phyloP scores from a whole-genome alignment of 2,329 filamentous ascomycete species.

The Didymella segeticola region DNA sequence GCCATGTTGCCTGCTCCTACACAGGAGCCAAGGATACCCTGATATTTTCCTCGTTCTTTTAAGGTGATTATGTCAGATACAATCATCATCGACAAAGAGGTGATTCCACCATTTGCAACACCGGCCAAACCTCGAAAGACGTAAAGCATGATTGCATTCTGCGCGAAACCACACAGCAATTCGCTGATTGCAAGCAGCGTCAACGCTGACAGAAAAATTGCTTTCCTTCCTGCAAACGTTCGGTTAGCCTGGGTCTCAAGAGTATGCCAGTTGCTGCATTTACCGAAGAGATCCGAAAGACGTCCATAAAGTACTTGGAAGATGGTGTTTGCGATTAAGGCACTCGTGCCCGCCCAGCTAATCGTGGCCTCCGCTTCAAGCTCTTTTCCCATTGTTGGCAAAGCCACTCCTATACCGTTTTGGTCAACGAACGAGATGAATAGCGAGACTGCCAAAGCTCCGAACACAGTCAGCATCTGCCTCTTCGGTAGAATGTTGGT shows the following conservation, averaged over 20 bases:
- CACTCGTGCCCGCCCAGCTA: slow-evolving; percentile 62
- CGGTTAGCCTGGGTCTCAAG: not conserved
- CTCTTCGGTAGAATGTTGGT: slow-evolving; percentile 63
- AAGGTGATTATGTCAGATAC: slow-evolving; percentile 47
- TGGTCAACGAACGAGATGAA: slow-evolving; percentile 65
- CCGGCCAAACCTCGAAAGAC: slow-evolving; percentile 65
- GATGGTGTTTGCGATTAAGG: slow-evolving; percentile 64
- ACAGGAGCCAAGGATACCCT: slow-evolving; percentile 41
- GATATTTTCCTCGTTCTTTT: slow-evolving; percentile 47
- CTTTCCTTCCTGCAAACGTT: slow-evolving; percentile 10
- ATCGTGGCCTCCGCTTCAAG: slow-evolving; percentile 57
- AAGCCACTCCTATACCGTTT: slow-evolving; percentile 59
- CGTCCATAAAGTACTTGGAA: slow-evolving; percentile 71
- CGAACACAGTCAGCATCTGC: slow-evolving; percentile 60
- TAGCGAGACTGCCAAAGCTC: slow-evolving; percentile 59
- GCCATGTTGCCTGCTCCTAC: slow-evolving; percentile 35
- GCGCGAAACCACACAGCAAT: slow-evolving; percentile 64
- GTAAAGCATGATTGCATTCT: slow-evolving; percentile 65
- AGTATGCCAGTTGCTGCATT: not conserved
- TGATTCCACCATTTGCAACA: slow-evolving; percentile 68
- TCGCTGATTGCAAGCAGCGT: slow-evolving; percentile 63
- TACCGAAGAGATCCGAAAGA: slow-evolving; percentile 64
- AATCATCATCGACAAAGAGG: slow-evolving; percentile 48
- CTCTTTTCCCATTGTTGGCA: slow-evolving; percentile 47
- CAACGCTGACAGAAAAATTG: slow-evolving; percentile 61